Conservation (phyloP, 1,284 basidiomycete genomes). For the Malassezia arunalokei region DNA sequence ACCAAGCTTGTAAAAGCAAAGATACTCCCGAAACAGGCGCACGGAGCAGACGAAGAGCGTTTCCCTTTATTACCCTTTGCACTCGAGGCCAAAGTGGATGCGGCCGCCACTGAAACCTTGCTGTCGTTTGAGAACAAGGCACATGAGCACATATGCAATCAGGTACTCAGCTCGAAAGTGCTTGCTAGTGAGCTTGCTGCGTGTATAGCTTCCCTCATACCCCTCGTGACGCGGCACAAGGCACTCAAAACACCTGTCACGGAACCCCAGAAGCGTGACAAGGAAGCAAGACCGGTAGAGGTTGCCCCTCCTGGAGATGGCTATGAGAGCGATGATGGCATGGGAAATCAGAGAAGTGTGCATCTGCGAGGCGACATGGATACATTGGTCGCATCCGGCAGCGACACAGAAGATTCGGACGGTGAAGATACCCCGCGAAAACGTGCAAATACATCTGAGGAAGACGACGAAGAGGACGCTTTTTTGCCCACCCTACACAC, state of each 20-base stretch:
- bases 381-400: constrained; percentile 13
- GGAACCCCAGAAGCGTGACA: neutral
- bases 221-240: neutral
- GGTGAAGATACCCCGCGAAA: neutral
- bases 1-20: constrained; percentile 10
- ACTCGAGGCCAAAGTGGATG: neutral
- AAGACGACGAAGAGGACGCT: neutral
- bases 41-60: neutral
- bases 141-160: constrained; percentile 4
- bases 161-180: constrained; percentile 14
- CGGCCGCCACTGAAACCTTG: neutral
- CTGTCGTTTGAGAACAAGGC: neutral
- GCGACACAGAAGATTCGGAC: constrained; percentile 8
- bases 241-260: neutral
- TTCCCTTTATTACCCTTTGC: neutral
- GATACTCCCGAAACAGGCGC: neutral
- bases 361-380: constrained; percentile 2
- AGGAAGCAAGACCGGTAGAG: neutral
- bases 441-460: neutral
- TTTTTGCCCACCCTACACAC: constrained; percentile 9
- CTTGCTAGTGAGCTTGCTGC: constrained; percentile 5
- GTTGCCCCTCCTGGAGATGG: neutral
- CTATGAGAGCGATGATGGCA: constrained; percentile 14
- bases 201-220: neutral
- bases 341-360: constrained; percentile 1